Conservation (phyloP, 1,284 basidiomycete species). For the Phellopilus nigrolimitatus region DNA sequence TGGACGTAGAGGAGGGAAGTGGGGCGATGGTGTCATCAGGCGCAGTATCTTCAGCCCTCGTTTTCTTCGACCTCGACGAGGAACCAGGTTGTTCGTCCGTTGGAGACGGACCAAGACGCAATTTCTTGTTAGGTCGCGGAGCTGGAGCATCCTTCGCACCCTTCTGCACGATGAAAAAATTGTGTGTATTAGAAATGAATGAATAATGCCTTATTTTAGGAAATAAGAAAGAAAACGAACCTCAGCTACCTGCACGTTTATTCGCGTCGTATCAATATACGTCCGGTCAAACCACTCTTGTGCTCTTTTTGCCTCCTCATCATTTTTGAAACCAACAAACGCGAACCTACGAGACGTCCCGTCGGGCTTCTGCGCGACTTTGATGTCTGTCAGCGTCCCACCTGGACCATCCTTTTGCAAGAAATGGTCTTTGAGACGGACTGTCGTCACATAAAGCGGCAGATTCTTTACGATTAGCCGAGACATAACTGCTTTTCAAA, state of each 20-base stretch:
- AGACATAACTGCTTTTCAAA: slow-evolving; percentile 54
- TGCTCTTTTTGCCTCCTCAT: slow-evolving; percentile 72
- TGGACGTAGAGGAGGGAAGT: slow-evolving; percentile 19
- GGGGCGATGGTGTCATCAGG: neutral
- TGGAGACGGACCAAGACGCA: slow-evolving; percentile 44
- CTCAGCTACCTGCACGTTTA: slow-evolving; percentile 77
- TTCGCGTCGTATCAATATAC: slow-evolving; percentile 71
- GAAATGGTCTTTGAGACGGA: slow-evolving; percentile 68
- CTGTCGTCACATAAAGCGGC: slow-evolving; percentile 68
- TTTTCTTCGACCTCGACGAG: slow-evolving; percentile 22
- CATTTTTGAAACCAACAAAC: slow-evolving; percentile 87
- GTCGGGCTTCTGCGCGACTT: slow-evolving; percentile 73
- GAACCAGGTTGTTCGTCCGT: slow-evolving; percentile 25
- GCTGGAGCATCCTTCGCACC: slow-evolving; percentile 60
- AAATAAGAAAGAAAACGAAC: slow-evolving; percentile 37
- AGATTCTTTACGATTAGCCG: slow-evolving; percentile 91
- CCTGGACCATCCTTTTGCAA: slow-evolving; percentile 56
- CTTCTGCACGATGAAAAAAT: slow-evolving; percentile 31
- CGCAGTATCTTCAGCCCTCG: slow-evolving; percentile 16
- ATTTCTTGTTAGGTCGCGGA: slow-evolving; percentile 65
- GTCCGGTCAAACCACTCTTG: slow-evolving; percentile 85
- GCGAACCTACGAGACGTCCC: slow-evolving; percentile 86
- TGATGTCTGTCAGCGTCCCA: slow-evolving; percentile 81
- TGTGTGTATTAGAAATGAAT: slow-evolving; percentile 11
- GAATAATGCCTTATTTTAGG: slow-evolving; percentile 2